phyloP scores from a whole-genome alignment of 1,284 basidiomycete genomes.

The Papiliotrema terrestris region DNA sequence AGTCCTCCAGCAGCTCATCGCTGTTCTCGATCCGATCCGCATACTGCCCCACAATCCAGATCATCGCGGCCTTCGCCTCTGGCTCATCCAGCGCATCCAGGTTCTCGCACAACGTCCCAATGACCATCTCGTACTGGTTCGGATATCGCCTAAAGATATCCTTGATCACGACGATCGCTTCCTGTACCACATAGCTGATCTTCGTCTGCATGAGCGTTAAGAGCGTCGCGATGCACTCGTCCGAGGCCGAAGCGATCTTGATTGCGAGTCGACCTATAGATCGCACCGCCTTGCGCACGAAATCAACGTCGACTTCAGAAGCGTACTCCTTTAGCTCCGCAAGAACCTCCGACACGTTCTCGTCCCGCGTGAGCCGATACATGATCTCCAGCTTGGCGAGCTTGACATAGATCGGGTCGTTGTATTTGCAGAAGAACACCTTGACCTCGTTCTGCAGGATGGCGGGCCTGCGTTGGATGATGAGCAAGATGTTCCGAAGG shows the following conservation, averaged over 20 bases:
- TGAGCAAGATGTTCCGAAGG: conserved; percentile 90
- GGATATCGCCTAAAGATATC: conserved; percentile 99
- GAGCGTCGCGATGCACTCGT: conserved; percentile 90
- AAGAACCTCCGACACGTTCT: conserved; percentile 88
- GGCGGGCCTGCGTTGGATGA: conserved; percentile 87
- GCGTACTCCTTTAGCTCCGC: conserved; percentile 98
- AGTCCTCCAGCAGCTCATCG: conserved; percentile 83
- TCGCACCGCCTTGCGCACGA: conserved; percentile 88
- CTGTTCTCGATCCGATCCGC: conserved; percentile 96
- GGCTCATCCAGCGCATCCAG: conserved; percentile 96
- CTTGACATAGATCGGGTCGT: conserved; percentile 97
- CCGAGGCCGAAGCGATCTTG: conserved; percentile 87
- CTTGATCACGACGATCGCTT: conserved; percentile 98
- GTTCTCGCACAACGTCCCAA: conserved; percentile 89
- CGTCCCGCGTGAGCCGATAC: conserved; percentile 86
- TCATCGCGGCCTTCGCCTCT: conserved; percentile 94
- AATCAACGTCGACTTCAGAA: conserved; percentile 97
- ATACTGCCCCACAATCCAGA: conserved; percentile 99
- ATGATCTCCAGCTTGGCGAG: conserved; percentile 98
- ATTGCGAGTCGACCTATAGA: conserved; percentile 95
- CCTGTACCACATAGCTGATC: conserved; percentile 96
- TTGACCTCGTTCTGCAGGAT: conserved; percentile 92
- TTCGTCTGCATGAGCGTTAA: conserved; percentile 87
- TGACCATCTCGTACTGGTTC: conserved; percentile 94
- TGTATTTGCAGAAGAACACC: conserved; percentile 99